Evolutionary conservation across 2,329 filamentous ascomycete genomes (phyloP), one percentile per base, ranked within the genome.

Genomic region (Xylariaceae sp.): DNA sequence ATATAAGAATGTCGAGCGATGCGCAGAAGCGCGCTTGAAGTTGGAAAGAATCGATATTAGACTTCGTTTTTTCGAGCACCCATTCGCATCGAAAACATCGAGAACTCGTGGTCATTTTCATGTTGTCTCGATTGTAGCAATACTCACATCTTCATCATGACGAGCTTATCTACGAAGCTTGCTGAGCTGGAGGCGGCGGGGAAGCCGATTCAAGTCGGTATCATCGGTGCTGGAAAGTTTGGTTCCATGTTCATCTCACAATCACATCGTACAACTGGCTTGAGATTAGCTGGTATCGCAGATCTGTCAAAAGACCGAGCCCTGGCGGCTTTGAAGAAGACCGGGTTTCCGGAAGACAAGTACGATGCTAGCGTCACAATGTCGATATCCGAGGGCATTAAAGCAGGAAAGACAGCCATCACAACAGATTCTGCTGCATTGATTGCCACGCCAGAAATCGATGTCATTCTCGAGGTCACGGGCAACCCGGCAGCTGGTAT

Each of bases 211-310:
- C 66, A 69, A 47, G 69, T 76, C 34, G 74, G 72, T 42, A 67
- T 76, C 51, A 76, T 76, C 47, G 73, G 74, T 3, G 73, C 73
- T 38, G 73, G 73, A 48, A 76, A 75, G 54, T 76, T 75, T 48
- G 73, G 73, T 2, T 74, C 71, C 13, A 75, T 75, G 74, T 75
- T 73, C 64, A 72, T 75, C 46, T 73, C 73, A 6, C 74, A 76
- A 62, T 70, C 69, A 2, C 68, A 75, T 57, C 68, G 71, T 14
- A 74, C 72, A 2, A 61, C 67, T 12, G 74, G 74, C 12, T 66
- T 76, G 51, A 67, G 71, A 28, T 56, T 76, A 12, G 74, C 73
- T 3, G 72, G 65, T 16, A 75, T 76, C 38, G 72, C 73, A 36
- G 74, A 76, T 50, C 65, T 76, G 6, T 72, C 71, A 4, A 59